Evolutionary conservation across 2,329 filamentous ascomycete genomes (phyloP).

Genomic region (Pseudogymnoascus sp.): DNA sequence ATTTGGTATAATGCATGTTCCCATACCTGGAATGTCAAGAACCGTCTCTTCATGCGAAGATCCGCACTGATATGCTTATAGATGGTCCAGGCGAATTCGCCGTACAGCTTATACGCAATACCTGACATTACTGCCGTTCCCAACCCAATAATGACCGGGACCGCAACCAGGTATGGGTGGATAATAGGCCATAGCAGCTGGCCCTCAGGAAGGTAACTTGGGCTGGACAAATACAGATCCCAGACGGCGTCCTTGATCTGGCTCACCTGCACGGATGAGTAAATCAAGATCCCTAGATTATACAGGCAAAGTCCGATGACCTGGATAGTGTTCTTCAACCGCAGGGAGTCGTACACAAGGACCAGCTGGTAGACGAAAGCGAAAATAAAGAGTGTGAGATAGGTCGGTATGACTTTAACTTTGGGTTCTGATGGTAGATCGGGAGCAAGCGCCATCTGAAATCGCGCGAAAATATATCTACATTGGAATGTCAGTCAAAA

Average conservation of each 20-base stretch:
- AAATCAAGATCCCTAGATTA: conserved; percentile 85
- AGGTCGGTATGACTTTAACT: conserved; percentile 66
- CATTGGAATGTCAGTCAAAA: neutral
- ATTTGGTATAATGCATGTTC: neutral
- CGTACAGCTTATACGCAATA: conserved; percentile 89
- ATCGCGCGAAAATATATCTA: conserved; percentile 84
- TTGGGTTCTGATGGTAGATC: conserved; percentile 35
- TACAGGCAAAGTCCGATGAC: conserved; percentile 90
- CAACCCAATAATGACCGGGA: conserved; percentile 74
- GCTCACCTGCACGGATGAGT: conserved; percentile 85
- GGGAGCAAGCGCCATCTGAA: conserved; percentile 55
- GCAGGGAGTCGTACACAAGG: conserved; percentile 85
- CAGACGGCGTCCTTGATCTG: conserved; percentile 72
- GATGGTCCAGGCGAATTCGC: conserved; percentile 98
- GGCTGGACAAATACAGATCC: conserved; percentile 42
- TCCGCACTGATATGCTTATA: conserved; percentile 99
- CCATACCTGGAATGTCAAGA: conserved; percentile 86
- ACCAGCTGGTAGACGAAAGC: conserved; percentile 88
- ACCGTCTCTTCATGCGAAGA: conserved; percentile 91
- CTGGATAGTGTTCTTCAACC: conserved; percentile 96
- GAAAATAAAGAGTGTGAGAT: conserved; percentile 93
- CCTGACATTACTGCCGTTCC: conserved; percentile 65
- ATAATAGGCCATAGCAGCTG: conserved; percentile 58
- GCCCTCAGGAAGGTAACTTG: conserved; percentile 25
- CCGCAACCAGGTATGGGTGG: conserved; percentile 71